Percentiles rank a stretch among this genome's conserved stretches.
Evolutionary conservation across 2,329 filamentous ascomycete species (phyloP).

Genomic region (Neonectria faginata): DNA sequence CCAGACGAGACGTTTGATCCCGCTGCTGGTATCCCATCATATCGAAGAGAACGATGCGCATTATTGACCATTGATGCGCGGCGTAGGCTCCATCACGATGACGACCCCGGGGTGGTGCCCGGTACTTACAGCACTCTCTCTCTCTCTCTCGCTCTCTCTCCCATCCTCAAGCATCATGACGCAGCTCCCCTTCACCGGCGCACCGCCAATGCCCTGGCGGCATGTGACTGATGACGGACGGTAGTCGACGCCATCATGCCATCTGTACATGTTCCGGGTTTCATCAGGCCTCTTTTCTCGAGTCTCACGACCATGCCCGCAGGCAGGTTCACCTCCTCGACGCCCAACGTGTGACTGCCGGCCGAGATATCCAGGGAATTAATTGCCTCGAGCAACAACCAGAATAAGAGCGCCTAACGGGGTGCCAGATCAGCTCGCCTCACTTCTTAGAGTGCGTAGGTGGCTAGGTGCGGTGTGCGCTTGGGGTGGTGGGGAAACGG

Average conservation of each 20-base stretch:
- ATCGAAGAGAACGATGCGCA: not conserved
- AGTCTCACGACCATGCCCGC: not conserved
- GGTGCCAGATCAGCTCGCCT: conserved; percentile 24
- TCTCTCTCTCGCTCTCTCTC: not conserved
- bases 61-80: conserved; percentile 16
- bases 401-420: conserved; percentile 1
- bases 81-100: not conserved
- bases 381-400: not conserved
- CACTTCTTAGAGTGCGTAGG: conserved; percentile 11
- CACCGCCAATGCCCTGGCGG: conserved; percentile 15
- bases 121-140: too few species aligned
- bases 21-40: conserved; percentile 15
- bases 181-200: conserved; percentile 9
- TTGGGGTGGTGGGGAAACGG: conserved; percentile 5
- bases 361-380: conserved; percentile 3
- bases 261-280: too few species aligned
- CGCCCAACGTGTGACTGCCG: conserved; percentile 21
- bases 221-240: conserved; percentile 22
- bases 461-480: not conserved
- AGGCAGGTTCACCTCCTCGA: conserved; percentile 1
- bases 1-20: not conserved
- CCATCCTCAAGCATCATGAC: conserved; percentile 16
- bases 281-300: not conserved
- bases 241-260: not conserved
- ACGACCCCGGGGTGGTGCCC: not conserved